Base-by-base conservation (phyloP, 768 basidiomycete species). In the Hortiboletus campestris region DNA sequence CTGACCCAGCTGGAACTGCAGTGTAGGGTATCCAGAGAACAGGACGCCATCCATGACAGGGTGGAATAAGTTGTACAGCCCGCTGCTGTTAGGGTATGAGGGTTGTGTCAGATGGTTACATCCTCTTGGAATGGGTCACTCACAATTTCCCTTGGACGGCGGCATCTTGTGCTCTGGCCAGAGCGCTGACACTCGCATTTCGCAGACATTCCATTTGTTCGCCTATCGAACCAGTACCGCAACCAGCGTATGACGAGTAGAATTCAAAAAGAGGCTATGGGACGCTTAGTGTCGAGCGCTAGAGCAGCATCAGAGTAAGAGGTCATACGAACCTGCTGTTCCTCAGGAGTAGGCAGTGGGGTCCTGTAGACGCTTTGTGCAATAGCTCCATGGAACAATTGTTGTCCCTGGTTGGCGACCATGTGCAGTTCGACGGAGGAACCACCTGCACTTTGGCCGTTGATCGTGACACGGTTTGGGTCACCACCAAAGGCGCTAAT, bases 361-460 rank as follows among this genome's bases (percentile, higher is more conserved):
- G 76, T 72, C 17, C 85, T 71, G 59, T 74, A 84, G 20, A 85
- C 78, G 60, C 84, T 86, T 66, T 88, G 85, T 1, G 78, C 81
- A 58, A 87, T 86, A 10, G 80, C 85, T 13, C 73, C 74, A 12
- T 72, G 69, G 67, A 86, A 87, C 10, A 84, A 63, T 17, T 65
- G 54, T 46, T 74, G 64, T 19, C 67, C 68, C 25, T 64, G 62
- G 45, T 76, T 72, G 2, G 80, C 80, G 5, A 83, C 73, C 40
- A 86, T 72, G 59, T 84, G 83, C n/a, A 87, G 70, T 62, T 82
- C 81, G 4, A 85, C 78, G 0, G 80, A 82, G 28, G 76, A 67
- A 1, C 76, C 83, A 17, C 83, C 84, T 0, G 82, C 83, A 57
- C 84, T 84, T 62, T 88, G 72, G 1, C 85, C 86, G 53, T 83